Conservation (phyloP, 1,284 basidiomycete genomes). For the Sporisorium graminicola region DNA sequence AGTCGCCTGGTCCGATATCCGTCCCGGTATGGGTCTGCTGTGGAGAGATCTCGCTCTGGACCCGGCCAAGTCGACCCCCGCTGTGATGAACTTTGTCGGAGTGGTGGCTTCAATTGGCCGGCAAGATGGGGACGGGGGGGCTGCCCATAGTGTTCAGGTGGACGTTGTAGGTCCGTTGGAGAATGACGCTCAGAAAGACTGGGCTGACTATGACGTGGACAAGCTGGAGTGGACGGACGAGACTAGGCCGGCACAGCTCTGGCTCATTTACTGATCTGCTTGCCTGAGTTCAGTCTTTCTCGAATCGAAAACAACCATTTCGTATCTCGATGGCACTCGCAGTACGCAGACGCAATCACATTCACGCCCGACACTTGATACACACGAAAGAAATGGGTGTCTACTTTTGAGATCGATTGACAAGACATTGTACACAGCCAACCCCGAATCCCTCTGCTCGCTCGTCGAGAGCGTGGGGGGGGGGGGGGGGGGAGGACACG, state of each 20-base stretch:
- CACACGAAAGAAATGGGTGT: neutral
- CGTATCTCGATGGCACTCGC: too few relatives aligned
- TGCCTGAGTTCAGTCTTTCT: too few relatives aligned
- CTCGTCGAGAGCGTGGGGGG: too few relatives aligned
- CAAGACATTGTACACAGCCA: neutral
- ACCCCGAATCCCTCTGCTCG: too few relatives aligned
- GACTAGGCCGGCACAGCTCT: neutral
- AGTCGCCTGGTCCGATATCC: neutral
- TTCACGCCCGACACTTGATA: neutral
- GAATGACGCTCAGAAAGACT: neutral
- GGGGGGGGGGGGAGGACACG: too few relatives aligned
- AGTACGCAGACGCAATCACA: too few relatives aligned
- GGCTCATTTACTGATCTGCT: neutral
- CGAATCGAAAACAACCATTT: too few relatives aligned
- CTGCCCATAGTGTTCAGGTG: neutral
- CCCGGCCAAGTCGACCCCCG: neutral
- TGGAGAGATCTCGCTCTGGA: slow-evolving; percentile 6
- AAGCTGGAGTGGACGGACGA: neutral
- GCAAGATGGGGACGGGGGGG: neutral
- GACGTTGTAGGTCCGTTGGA: slow-evolving; percentile 6
- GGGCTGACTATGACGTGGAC: slow-evolving; percentile 1
- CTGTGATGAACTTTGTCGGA: slow-evolving; percentile 1
- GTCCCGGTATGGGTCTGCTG: neutral
- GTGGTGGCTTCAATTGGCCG: neutral
- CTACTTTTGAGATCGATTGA: neutral